These are phyloP conservation scores for Austroboletus niveus DNA, from an alignment of 1,284 basidiomycete genomes.

Conservation along the genomic window DNA sequence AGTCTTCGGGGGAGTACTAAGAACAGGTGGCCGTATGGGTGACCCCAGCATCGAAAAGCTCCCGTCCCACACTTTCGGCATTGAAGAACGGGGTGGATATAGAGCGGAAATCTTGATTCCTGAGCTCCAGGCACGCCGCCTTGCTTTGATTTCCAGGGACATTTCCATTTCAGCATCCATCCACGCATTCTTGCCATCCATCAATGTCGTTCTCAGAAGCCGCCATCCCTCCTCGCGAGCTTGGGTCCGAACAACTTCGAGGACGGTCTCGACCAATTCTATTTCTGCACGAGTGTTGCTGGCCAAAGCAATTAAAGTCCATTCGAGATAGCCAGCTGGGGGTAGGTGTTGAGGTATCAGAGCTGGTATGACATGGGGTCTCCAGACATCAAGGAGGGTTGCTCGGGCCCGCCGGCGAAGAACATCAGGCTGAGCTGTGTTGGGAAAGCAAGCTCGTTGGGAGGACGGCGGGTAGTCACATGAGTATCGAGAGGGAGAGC, in stretches of 20 bases:
- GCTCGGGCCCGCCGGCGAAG: constrained; percentile 73
- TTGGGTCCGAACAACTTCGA: constrained; percentile 23
- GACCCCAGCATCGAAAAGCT: too few relatives aligned
- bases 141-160: constrained; percentile 28
- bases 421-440: constrained; percentile 25
- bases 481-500: constrained; percentile 19
- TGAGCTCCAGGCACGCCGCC: constrained; percentile 36
- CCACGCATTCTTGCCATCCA: constrained; percentile 25
- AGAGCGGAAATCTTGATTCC: constrained; percentile 30
- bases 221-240: constrained; percentile 32
- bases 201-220: constrained; percentile 19
- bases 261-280: not conserved
- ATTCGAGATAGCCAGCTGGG: constrained; percentile 29
- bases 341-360: constrained; percentile 20
- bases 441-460: constrained; percentile 15
- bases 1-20: too few relatives aligned
- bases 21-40: too few relatives aligned
- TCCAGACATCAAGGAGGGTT: constrained; percentile 71
- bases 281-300: constrained; percentile 7
- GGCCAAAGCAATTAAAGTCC: constrained; percentile 25
- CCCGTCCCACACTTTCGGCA: too few relatives aligned
- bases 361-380: constrained; percentile 53
- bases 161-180: constrained; percentile 24
- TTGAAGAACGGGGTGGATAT: constrained; percentile 7
- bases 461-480: not conserved